phyloP scores from a whole-genome alignment of 2,329 filamentous ascomycete genomes.

The Aspergillus piperis region DNA sequence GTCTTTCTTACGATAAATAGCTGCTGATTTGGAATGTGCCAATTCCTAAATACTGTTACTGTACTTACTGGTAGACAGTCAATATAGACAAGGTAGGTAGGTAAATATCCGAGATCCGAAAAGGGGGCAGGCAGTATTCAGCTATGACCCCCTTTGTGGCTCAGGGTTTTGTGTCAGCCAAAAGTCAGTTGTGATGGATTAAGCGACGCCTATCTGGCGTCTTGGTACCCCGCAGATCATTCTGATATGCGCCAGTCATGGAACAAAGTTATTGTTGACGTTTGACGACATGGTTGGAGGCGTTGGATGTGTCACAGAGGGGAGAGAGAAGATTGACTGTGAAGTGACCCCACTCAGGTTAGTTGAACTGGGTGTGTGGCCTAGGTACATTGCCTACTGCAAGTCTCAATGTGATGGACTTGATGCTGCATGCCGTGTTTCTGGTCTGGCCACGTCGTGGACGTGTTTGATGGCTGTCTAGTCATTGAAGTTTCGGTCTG shows the following conservation, averaged over 20 bases:
- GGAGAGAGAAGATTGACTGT: not conserved
- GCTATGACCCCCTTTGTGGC: not conserved
- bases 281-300: not conserved
- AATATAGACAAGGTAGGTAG: too few relatives aligned
- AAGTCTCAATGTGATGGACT: not conserved
- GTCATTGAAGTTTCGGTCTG: not conserved
- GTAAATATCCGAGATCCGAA: not conserved
- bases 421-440: not conserved
- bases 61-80: too few relatives aligned
- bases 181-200: not conserved
- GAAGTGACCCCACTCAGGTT: not conserved
- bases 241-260: slow-evolving; percentile 1
- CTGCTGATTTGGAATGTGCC: too few relatives aligned
- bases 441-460: not conserved
- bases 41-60: too few relatives aligned
- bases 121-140: not conserved
- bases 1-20: too few relatives aligned
- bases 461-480: not conserved
- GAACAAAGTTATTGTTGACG: slow-evolving; percentile 6
- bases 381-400: not conserved
- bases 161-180: not conserved
- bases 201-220: not conserved
- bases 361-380: not conserved
- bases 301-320: not conserved
- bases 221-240: not conserved